phyloP scores from a whole-genome alignment of 352 stramenopile genomes.

The Globisporangium megalacanthum region DNA sequence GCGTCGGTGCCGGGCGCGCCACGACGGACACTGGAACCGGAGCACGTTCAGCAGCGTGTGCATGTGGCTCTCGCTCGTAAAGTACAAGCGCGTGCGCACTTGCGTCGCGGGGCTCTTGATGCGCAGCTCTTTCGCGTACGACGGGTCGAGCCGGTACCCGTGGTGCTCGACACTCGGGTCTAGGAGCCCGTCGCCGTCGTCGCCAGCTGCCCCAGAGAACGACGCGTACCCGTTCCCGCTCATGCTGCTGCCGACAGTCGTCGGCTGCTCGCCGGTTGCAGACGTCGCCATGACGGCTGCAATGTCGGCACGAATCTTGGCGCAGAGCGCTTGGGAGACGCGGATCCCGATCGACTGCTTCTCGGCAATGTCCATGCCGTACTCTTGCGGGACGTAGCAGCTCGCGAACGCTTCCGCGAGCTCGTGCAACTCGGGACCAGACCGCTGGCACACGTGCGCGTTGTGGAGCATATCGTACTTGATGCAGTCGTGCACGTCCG shows the following conservation, averaged over 20 bases:
- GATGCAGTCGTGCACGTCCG: conserved; percentile 97
- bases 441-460: conserved; percentile 81
- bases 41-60: conserved; percentile 98
- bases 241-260: conserved; percentile 22
- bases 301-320: conserved; percentile 96
- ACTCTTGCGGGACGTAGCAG: conserved; percentile 97
- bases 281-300: conserved; percentile 74
- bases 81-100: conserved; percentile 97
- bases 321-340: conserved; percentile 95
- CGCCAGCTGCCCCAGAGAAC: conserved; percentile 9
- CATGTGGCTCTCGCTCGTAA: conserved; percentile 99
- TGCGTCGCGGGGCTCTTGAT: conserved; percentile 92
- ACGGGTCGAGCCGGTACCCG: conserved; percentile 84
- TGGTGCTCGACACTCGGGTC: conserved; percentile 80
- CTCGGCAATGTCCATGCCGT: conserved; percentile 87
- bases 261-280: conserved; percentile 24
- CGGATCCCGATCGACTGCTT: conserved; percentile 95
- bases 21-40: conserved; percentile 81
- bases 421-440: conserved; percentile 90
- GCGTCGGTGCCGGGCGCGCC: conserved; percentile 51
- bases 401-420: conserved; percentile 94
- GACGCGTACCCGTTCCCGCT: conserved; percentile 22
- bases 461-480: conserved; percentile 99
- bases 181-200: conserved; percentile 23
- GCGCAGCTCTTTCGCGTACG: conserved; percentile 88